Evolutionary conservation across 1,284 basidiomycete genomes (phyloP).

Genomic region (Rhodotorula sp.): DNA sequence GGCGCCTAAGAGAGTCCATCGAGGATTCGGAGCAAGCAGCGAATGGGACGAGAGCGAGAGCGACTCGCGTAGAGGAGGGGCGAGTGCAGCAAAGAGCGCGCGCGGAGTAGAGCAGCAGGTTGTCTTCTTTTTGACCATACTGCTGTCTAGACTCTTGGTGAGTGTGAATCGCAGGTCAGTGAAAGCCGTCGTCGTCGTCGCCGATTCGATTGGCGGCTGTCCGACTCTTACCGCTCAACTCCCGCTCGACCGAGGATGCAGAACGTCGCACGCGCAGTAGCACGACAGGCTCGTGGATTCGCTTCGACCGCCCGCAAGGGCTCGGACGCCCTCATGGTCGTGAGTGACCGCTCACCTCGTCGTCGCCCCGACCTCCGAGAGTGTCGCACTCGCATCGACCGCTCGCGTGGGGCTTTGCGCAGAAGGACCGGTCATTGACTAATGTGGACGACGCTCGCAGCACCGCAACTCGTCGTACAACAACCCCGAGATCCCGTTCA

Average conservation of each 20-base stretch:
- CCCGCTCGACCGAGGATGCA: conserved; percentile 5
- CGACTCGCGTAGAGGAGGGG: too few species aligned
- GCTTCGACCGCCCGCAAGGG: conserved; percentile 11
- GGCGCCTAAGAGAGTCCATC: too few species aligned
- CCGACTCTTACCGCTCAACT: not conserved
- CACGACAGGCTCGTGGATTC: conserved; percentile 24
- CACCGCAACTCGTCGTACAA: conserved; percentile 43
- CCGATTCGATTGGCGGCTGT: not conserved
- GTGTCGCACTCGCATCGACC: not conserved
- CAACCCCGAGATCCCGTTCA: conserved; percentile 70
- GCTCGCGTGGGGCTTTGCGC: not conserved
- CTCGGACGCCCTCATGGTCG: conserved; percentile 25
- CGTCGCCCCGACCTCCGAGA: not conserved
- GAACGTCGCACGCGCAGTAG: not conserved
- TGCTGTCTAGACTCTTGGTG: too few species aligned
- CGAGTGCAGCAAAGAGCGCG: too few species aligned
- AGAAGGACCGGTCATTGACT: not conserved
- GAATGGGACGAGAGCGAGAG: too few species aligned
- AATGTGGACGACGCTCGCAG: conserved; percentile 5
- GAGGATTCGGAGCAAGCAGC: too few species aligned
- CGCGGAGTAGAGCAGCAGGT: too few species aligned
- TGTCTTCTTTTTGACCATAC: too few species aligned
- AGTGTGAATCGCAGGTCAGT: too few species aligned
- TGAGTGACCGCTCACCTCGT: conserved; percentile 12
- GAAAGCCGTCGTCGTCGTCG: not conserved